A percentile compares a stretch with the other conserved stretches of the same genome.
phyloP scores from a whole-genome alignment of 2,329 filamentous ascomycete genomes.

The Aureobasidium uvarum region DNA sequence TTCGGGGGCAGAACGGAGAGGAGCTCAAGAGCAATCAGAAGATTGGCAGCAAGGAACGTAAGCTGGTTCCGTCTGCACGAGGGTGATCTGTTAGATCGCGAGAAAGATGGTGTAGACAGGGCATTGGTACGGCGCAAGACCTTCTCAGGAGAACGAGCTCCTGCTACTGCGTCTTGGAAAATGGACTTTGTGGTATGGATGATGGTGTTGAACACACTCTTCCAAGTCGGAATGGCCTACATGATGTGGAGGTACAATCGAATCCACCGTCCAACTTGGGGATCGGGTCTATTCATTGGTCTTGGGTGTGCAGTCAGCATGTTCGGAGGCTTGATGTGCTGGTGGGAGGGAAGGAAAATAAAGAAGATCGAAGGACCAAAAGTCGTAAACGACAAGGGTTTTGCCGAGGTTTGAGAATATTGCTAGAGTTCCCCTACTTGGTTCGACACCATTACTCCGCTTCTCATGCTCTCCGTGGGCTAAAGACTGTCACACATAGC shows the following conservation, averaged over 20 bases:
- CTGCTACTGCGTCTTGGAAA: constrained; percentile 68
- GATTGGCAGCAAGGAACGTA: constrained; percentile 20
- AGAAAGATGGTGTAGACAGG: background rate
- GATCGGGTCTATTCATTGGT: constrained; percentile 74
- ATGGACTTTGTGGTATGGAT: constrained; percentile 77
- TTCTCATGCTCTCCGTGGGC: background rate
- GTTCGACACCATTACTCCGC: background rate
- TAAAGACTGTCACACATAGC: no score
- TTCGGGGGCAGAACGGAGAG: background rate
- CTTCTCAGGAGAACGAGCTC: constrained; percentile 68
- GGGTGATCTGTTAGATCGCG: background rate
- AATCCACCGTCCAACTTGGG: constrained; percentile 68
- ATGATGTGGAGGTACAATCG: constrained; percentile 68
- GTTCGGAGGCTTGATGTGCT: constrained; percentile 67
- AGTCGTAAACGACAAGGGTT: constrained; percentile 1
- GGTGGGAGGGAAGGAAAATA: constrained; percentile 65
- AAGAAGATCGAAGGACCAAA: constrained; percentile 64
- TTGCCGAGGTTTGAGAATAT: background rate
- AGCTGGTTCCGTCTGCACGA: constrained; percentile 23
- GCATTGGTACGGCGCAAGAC: background rate
- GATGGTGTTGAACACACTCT: constrained; percentile 74
- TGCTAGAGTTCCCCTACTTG: background rate
- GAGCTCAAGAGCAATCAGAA: constrained; percentile 2
- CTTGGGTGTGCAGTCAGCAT: constrained; percentile 69
- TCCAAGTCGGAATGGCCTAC: constrained; percentile 69